Conservation (phyloP, 2,329 filamentous ascomycete genomes). For the Cladophialophora immunda region DNA sequence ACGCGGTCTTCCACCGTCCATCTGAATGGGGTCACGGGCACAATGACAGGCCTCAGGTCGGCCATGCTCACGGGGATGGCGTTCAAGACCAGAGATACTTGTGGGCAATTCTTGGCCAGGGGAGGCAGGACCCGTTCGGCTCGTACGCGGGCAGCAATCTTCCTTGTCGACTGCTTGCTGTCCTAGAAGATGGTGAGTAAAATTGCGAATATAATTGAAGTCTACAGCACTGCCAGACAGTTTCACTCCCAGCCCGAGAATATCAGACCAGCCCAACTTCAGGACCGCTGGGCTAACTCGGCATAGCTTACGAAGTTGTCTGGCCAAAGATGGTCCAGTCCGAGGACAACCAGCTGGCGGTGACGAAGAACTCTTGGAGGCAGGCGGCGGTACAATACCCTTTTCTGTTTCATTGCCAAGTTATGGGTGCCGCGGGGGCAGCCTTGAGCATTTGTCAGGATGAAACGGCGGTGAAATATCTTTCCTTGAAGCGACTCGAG, state of each 20-base stretch:
- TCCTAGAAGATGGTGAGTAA: constrained; percentile 6
- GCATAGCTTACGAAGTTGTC: constrained; percentile 10
- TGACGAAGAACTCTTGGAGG: constrained; percentile 6
- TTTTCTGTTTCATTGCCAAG: constrained; percentile 10
- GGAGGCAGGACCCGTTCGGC: constrained; percentile 3
- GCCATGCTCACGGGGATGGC: background rate
- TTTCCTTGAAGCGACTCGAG: constrained; percentile 6
- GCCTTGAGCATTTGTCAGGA: constrained; percentile 1
- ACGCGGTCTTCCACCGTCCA: background rate
- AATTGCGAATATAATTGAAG: background rate
- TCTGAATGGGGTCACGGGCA: background rate
- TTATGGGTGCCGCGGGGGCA: constrained; percentile 3
- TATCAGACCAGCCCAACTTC: background rate
- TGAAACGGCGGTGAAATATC: background rate
- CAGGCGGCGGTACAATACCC: background rate
- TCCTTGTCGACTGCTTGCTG: background rate
- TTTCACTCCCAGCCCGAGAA: too few relatives aligned
- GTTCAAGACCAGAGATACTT: background rate
- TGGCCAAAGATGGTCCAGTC: constrained; percentile 11
- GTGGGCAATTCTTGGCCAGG: background rate
- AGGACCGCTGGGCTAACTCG: background rate
- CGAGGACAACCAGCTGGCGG: background rate
- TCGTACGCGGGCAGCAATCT: constrained; percentile 5
- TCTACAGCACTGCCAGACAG: background rate
- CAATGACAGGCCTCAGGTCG: background rate